phyloP scores from a whole-genome alignment of 768 basidiomycete genomes.

The Obba rivulosa region DNA sequence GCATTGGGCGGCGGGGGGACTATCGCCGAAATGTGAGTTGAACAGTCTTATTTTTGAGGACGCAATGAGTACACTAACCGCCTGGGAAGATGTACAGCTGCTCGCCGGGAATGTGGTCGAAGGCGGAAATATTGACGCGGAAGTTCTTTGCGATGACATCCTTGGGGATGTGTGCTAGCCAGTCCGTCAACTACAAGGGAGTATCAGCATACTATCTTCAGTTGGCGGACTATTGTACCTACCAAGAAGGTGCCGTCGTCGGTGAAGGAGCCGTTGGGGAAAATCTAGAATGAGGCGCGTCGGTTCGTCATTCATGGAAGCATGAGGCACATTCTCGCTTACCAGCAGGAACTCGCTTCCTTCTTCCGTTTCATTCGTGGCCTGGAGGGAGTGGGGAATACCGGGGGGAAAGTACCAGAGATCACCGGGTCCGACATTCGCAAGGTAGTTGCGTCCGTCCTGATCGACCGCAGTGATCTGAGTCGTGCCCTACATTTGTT shows the following conservation, averaged over 20 bases:
- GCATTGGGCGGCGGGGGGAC: constrained; percentile 35
- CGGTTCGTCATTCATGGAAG: not conserved
- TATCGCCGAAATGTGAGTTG: constrained; percentile 25
- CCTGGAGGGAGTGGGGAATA: constrained; percentile 52
- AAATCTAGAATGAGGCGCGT: constrained; percentile 28
- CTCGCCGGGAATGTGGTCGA: constrained; percentile 37
- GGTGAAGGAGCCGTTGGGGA: constrained; percentile 47
- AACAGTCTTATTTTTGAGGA: not conserved
- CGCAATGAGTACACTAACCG: not conserved
- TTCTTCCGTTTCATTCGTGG: constrained; percentile 36
- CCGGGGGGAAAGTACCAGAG: constrained; percentile 56
- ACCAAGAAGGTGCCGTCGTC: constrained; percentile 52
- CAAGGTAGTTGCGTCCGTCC: constrained; percentile 43
- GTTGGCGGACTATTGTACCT: not conserved
- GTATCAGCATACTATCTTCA: too few species aligned
- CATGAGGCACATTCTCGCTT: not conserved
- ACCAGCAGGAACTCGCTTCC: constrained; percentile 52
- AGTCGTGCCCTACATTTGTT: constrained; percentile 33
- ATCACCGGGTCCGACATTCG: constrained; percentile 45
- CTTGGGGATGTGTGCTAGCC: constrained; percentile 47
- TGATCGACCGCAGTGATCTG: constrained; percentile 45
- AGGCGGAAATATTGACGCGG: constrained; percentile 32
- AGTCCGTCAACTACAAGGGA: constrained; percentile 50
- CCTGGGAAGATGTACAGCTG: constrained; percentile 49
- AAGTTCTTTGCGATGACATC: constrained; percentile 54